Conservation (phyloP, 2,329 filamentous ascomycete genomes). For the Fusarium compactum region DNA sequence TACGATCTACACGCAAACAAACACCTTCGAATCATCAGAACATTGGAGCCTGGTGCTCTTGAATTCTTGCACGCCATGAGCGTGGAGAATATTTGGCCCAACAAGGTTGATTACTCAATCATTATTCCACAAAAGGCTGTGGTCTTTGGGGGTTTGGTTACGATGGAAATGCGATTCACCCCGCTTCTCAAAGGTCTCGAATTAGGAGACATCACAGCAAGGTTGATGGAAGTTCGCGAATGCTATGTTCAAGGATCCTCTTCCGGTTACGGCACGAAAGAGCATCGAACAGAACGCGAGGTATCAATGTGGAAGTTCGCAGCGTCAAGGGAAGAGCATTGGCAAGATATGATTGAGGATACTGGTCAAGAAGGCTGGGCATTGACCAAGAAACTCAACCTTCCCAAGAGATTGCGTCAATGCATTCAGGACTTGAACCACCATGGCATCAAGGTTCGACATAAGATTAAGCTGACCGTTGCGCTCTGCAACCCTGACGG, state of each 20-base stretch:
- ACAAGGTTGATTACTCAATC: conserved; percentile 97
- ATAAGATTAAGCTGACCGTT: conserved; percentile 92
- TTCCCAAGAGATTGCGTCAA: conserved; percentile 84
- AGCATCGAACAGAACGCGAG: conserved; percentile 73
- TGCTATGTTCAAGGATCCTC: conserved; percentile 63
- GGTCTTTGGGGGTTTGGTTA: conserved; percentile 89
- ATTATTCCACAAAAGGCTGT: conserved; percentile 93
- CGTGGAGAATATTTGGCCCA: conserved; percentile 97
- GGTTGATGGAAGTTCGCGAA: conserved; percentile 83
- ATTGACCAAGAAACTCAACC: conserved; percentile 70
- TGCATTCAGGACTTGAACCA: conserved; percentile 93
- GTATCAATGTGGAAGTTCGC: conserved; percentile 71
- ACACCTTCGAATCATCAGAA: conserved; percentile 81
- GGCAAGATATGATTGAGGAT: conserved; percentile 76
- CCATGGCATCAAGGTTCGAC: conserved; percentile 89
- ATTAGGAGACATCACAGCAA: conserved; percentile 84
- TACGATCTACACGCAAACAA: conserved; percentile 88
- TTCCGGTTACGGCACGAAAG: conserved; percentile 61
- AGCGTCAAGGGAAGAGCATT: conserved; percentile 70
- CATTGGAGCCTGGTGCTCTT: conserved; percentile 78
- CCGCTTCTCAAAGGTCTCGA: conserved; percentile 89
- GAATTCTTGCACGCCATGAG: conserved; percentile 90
- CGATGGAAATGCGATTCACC: conserved; percentile 86
- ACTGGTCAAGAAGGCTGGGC: conserved; percentile 74
- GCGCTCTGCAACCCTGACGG: conserved; percentile 95